phyloP scores from a whole-genome alignment of 2,329 filamentous ascomycete species.

The Rutstroemia sp. region DNA sequence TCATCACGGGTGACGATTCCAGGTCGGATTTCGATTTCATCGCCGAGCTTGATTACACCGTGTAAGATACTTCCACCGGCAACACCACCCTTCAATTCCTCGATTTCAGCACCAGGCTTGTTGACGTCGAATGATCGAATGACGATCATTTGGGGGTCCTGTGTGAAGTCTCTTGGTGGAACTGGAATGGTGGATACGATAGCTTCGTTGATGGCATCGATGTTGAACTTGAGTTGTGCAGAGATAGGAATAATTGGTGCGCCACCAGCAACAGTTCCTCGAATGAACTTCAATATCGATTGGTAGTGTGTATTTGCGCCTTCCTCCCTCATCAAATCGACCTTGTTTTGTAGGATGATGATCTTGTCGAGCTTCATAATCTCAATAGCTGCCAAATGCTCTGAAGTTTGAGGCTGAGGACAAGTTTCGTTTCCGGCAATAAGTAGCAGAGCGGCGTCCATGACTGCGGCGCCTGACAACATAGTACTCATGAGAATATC shows the following conservation, averaged over 20 bases:
- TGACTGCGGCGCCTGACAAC: slow-evolving; percentile 98
- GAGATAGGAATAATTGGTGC: slow-evolving; percentile 94
- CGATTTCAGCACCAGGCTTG: slow-evolving; percentile 98
- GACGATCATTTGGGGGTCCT: slow-evolving; percentile 96
- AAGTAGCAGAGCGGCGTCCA: slow-evolving; percentile 93
- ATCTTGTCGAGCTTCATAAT: slow-evolving; percentile 99
- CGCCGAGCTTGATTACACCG: slow-evolving; percentile 91
- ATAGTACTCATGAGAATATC: slow-evolving; percentile 99
- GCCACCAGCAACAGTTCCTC: slow-evolving; percentile 92
- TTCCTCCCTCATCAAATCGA: slow-evolving; percentile 96
- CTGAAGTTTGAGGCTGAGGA: slow-evolving; percentile 95
- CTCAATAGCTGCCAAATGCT: slow-evolving; percentile 97
- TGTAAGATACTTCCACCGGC: slow-evolving; percentile 95
- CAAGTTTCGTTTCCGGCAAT: slow-evolving; percentile 98
- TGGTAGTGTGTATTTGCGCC: slow-evolving; percentile 90
- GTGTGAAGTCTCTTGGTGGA: slow-evolving; percentile 81
- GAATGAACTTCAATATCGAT: slow-evolving; percentile 96
- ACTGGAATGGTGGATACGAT: slow-evolving; percentile 94
- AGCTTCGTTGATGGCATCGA: slow-evolving; percentile 94
- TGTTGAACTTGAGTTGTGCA: slow-evolving; percentile 98
- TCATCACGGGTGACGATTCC: slow-evolving; percentile 96
- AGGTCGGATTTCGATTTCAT: slow-evolving; percentile 98
- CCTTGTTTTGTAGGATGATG: slow-evolving; percentile 99
- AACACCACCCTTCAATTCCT: slow-evolving; percentile 97
- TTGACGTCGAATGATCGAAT: slow-evolving; percentile 99